phyloP scores from a whole-genome alignment of 495 filamentous ascomycete genomes.

The Eremomyces bilateralis region DNA sequence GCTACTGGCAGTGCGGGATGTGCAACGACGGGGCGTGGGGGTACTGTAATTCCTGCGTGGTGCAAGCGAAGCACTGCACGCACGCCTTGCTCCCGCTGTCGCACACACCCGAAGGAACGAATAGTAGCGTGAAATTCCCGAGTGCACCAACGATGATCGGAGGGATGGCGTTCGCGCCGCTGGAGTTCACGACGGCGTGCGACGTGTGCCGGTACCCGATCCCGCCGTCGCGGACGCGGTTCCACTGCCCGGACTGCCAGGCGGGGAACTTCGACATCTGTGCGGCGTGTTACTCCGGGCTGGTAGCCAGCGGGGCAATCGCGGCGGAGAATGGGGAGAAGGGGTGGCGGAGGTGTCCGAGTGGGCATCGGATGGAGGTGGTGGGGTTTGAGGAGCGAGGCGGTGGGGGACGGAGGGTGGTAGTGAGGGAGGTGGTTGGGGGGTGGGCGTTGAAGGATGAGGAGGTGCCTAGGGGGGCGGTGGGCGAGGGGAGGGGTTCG shows the following conservation, averaged over 20 bases:
- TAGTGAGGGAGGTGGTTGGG: conserved; percentile 49
- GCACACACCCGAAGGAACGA: conserved; percentile 13
- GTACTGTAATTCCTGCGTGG: conserved; percentile 66
- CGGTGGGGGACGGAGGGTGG: conserved; percentile 31
- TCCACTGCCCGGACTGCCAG: conserved; percentile 51
- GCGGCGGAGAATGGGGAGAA: conserved; percentile 47
- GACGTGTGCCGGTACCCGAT: conserved; percentile 54
- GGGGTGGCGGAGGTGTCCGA: conserved; percentile 62
- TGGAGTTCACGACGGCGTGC: conserved; percentile 48
- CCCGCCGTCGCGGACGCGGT: conserved; percentile 40
- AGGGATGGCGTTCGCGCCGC: conserved; percentile 24
- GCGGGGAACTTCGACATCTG: conserved; percentile 72
- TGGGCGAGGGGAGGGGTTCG: conserved; percentile 1
- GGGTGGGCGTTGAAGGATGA: conserved; percentile 39
- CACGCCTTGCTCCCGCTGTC: conserved; percentile 53
- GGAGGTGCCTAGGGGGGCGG: too few relatives aligned
- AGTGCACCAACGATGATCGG: conserved; percentile 15
- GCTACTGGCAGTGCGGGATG: conserved; percentile 60
- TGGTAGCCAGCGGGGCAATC: conserved; percentile 38
- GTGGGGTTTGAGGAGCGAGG: conserved; percentile 45
- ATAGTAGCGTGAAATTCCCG: conserved; percentile 8
- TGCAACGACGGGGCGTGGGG: conserved; percentile 91
- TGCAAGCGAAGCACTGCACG: conserved; percentile 50
- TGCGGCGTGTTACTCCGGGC: conserved; percentile 44
- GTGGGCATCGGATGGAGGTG: conserved; percentile 72